These are phyloP conservation scores for Leccinum subtestaceum DNA, from an alignment of 768 basidiomycete genomes.

Conservation along the genomic window DNA sequence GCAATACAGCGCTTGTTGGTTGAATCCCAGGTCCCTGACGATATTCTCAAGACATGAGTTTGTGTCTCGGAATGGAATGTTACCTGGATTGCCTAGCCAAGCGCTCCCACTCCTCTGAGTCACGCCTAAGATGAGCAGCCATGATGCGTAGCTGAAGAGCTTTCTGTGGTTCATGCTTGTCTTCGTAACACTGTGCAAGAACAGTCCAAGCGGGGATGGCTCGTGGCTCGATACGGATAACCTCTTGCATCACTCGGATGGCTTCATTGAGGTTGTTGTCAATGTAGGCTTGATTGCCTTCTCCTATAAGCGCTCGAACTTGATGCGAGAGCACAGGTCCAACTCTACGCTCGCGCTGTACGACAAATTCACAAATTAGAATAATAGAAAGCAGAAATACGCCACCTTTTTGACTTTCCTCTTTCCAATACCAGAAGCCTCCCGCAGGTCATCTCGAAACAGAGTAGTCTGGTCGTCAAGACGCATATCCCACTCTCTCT, in stretches of 20 bases:
- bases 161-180: conserved; percentile 15
- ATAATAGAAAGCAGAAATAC: not conserved
- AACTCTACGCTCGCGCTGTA: conserved; percentile 12
- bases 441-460: conserved; percentile 71
- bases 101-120: conserved; percentile 84
- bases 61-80: conserved; percentile 34
- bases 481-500: conserved; percentile 71
- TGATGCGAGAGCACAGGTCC: conserved; percentile 18
- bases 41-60: conserved; percentile 60
- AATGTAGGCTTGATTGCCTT: conserved; percentile 86
- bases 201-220: conserved; percentile 84
- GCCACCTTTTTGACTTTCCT: conserved; percentile 45
- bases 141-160: conserved; percentile 55
- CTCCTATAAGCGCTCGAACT: conserved; percentile 51
- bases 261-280: conserved; percentile 64
- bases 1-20: conserved; percentile 90
- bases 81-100: conserved; percentile 76
- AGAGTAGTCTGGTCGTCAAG: conserved; percentile 66
- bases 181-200: conserved; percentile 41
- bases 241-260: conserved; percentile 81
- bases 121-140: conserved; percentile 83
- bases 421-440: conserved; percentile 69
- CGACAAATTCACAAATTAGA: not conserved
- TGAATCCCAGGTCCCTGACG: conserved; percentile 58
- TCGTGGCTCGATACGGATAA: conserved; percentile 90